Evolutionary conservation across 495 filamentous ascomycete species (phyloP).

Genomic region (Tuber brumale): DNA sequence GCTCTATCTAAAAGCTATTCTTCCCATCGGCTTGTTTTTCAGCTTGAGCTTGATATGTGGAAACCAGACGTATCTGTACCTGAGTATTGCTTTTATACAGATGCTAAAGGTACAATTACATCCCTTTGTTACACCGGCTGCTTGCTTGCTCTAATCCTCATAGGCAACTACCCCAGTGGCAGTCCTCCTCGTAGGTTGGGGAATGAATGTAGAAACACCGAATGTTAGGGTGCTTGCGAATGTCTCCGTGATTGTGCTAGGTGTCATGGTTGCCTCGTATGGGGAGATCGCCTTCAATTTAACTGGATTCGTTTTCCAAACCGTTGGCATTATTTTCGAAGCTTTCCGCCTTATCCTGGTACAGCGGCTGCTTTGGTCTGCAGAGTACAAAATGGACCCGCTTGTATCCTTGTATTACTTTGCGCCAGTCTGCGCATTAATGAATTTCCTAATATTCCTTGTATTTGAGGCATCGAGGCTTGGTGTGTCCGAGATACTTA

Average conservation of each 20-base stretch:
- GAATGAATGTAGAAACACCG: constrained; percentile 66
- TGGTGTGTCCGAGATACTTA: constrained; percentile 63
- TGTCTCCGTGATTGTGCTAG: constrained; percentile 80
- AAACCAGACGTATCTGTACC: constrained; percentile 86
- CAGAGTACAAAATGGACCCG: constrained; percentile 97
- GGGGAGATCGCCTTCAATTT: constrained; percentile 89
- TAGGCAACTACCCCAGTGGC: constrained; percentile 87
- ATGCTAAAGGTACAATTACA: constrained; percentile 74
- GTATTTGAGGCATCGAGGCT: constrained; percentile 70
- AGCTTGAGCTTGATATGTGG: constrained; percentile 89
- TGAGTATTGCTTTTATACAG: constrained; percentile 92
- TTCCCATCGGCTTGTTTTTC: constrained; percentile 90
- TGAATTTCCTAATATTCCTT: constrained; percentile 75
- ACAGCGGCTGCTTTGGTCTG: constrained; percentile 75
- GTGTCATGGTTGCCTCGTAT: constrained; percentile 82
- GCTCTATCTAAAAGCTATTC: constrained; percentile 82
- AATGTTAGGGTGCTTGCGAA: constrained; percentile 76
- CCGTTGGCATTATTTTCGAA: constrained; percentile 78
- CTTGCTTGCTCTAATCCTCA: constrained; percentile 35
- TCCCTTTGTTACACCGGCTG: neutral
- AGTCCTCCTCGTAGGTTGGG: constrained; percentile 78
- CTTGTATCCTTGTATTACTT: constrained; percentile 96
- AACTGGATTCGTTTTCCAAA: constrained; percentile 80
- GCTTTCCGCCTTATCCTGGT: constrained; percentile 88
- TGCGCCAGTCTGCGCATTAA: constrained; percentile 80